phyloP scores from a whole-genome alignment of 768 basidiomycete genomes.

The Auricularia heimuer region DNA sequence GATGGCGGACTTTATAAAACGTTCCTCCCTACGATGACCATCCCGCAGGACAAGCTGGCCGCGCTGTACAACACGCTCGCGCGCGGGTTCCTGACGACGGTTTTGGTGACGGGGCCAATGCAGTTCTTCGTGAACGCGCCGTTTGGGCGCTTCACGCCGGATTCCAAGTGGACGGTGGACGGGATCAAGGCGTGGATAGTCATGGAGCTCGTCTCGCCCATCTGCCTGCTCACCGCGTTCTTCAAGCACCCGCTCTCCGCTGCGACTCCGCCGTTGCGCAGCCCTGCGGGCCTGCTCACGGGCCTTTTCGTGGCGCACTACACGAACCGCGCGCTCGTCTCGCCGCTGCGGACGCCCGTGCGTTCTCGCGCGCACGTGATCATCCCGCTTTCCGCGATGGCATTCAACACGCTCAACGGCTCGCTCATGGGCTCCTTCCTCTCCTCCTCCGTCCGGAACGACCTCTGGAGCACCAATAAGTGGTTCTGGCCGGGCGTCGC shows the following conservation, averaged over 20 bases:
- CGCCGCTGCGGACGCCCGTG: conserved; percentile 70
- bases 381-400: conserved; percentile 43
- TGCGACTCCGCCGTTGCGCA: conserved; percentile 11
- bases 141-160: conserved; percentile 65
- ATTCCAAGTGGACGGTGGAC: conserved; percentile 7
- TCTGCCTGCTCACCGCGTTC: conserved; percentile 42
- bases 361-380: conserved; percentile 65
- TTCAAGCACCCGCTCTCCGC: conserved; percentile 37
- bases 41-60: too few relatives aligned
- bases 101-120: conserved; percentile 17
- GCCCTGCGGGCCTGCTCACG: conserved; percentile 42
- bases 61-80: too few relatives aligned
- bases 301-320: conserved; percentile 67
- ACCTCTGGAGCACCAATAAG: conserved; percentile 22
- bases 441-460: conserved; percentile 41
- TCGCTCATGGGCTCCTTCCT: conserved; percentile 61
- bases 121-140: conserved; percentile 58
- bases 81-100: neutral
- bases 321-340: conserved; percentile 69
- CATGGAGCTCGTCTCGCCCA: conserved; percentile 65
- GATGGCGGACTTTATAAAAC: too few relatives aligned
- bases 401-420: conserved; percentile 70
- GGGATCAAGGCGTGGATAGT: conserved; percentile 52
- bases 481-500: conserved; percentile 52
- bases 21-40: too few relatives aligned